A percentile compares a stretch with the other conserved stretches of the same genome.
Conservation (phyloP, 2,329 filamentous ascomycete genomes). For the Trichothecium roseum region DNA sequence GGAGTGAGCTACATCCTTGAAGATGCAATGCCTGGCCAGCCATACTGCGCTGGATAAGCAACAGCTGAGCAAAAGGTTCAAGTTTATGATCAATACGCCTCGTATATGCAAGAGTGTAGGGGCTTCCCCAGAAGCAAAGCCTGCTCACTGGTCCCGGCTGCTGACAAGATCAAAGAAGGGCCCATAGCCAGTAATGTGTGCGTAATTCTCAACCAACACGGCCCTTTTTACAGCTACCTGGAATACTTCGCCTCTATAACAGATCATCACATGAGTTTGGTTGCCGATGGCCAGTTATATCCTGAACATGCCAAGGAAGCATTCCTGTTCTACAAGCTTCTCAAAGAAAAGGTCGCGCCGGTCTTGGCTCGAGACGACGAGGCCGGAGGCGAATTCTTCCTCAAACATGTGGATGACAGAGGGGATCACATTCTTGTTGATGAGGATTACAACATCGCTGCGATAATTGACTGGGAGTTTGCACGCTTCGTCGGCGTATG, state of each 20-base stretch:
- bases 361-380: not conserved
- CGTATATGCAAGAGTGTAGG: constrained; percentile 2
- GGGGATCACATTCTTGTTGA: constrained; percentile 32
- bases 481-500: not conserved
- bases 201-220: constrained; percentile 11
- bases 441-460: constrained; percentile 28
- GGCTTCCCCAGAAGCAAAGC: not conserved
- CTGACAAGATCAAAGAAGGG: not conserved
- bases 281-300: constrained; percentile 20
- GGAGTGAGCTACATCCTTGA: constrained; percentile 16
- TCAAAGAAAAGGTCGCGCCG: constrained; percentile 14
- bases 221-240: constrained; percentile 8
- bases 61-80: constrained; percentile 5
- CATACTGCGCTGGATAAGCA: constrained; percentile 4
- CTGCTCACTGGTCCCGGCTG: constrained; percentile 1
- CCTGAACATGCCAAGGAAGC: constrained; percentile 13
- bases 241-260: constrained; percentile 13
- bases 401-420: constrained; percentile 30
- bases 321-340: constrained; percentile 28
- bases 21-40: constrained; percentile 13
- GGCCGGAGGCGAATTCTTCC: not conserved
- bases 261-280: constrained; percentile 14
- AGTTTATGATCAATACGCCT: constrained; percentile 5
- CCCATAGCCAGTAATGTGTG: constrained; percentile 8
- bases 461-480: constrained; percentile 8